phyloP scores from a whole-genome alignment of 306 rosid genomes.

The Cucurbita maxima region DNA sequence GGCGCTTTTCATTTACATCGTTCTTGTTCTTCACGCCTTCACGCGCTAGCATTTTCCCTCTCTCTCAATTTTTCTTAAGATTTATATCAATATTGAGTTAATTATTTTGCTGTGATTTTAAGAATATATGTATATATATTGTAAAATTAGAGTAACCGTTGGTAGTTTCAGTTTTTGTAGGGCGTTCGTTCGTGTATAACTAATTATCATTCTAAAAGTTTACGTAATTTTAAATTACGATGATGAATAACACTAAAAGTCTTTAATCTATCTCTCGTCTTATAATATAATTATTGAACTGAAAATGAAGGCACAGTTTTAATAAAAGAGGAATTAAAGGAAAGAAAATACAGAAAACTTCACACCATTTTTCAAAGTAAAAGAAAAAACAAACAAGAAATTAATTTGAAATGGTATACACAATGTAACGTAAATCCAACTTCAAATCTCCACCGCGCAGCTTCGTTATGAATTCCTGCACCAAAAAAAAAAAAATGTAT shows the following conservation, averaged over 20 bases:
- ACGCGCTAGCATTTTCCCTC: slow-evolving; percentile 21
- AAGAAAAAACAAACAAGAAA: background rate
- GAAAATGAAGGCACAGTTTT: background rate
- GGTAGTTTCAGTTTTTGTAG: too few relatives aligned
- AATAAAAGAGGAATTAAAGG: background rate
- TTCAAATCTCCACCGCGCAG: background rate
- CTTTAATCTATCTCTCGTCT: too few relatives aligned
- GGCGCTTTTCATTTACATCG: slow-evolving; percentile 44
- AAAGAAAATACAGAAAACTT: background rate
- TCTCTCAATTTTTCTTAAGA: background rate
- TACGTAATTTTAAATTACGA: too few relatives aligned
- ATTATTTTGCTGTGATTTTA: background rate
- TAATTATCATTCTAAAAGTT: too few relatives aligned
- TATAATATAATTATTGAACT: too few relatives aligned
- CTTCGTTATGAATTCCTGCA: background rate
- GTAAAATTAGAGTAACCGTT: background rate
- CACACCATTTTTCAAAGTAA: background rate
- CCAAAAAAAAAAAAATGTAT: background rate
- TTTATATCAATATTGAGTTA: background rate
- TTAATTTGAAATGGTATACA: background rate
- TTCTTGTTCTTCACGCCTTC: slow-evolving; percentile 57
- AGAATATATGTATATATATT: too few relatives aligned
- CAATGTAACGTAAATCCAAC: background rate
- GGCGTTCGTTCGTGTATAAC: too few relatives aligned
- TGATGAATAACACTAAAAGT: too few relatives aligned